phyloP scores from a whole-genome alignment of 2,329 filamentous ascomycete species.

The Aspergillus japonicus region DNA sequence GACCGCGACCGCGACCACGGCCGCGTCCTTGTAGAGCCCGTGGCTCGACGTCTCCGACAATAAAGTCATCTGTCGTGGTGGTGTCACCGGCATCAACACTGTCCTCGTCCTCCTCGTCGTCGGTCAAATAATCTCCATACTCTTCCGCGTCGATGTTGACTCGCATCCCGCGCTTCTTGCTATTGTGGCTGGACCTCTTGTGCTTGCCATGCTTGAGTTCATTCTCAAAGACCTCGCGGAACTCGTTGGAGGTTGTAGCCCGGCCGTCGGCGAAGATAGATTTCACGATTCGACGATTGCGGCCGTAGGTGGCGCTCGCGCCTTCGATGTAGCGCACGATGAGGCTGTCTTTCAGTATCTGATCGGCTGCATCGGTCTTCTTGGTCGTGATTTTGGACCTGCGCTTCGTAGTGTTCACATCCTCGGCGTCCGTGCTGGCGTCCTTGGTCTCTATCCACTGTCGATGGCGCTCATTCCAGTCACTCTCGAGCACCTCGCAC shows the following conservation, averaged over 20 bases:
- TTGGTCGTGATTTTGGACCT: slow-evolving; percentile 3
- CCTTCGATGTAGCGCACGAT: slow-evolving; percentile 44
- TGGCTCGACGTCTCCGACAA: slow-evolving; percentile 14
- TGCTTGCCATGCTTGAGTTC: slow-evolving; percentile 40
- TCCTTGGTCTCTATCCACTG: slow-evolving; percentile 2
- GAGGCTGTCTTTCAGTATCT: slow-evolving; percentile 39
- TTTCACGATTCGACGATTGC: slow-evolving; percentile 44
- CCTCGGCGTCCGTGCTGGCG: neutral
- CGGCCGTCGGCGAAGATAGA: slow-evolving; percentile 50
- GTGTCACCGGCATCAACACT: slow-evolving; percentile 22
- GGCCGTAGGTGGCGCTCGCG: slow-evolving; percentile 30
- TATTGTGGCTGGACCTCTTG: slow-evolving; percentile 26
- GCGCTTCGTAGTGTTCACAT: neutral
- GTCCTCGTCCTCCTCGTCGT: slow-evolving; percentile 39
- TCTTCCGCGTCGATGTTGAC: slow-evolving; percentile 48
- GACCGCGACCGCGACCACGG: neutral
- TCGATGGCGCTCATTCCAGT: slow-evolving; percentile 41
- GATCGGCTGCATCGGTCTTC: slow-evolving; percentile 16
- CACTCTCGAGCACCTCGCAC: slow-evolving; percentile 45
- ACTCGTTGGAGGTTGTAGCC: slow-evolving; percentile 39
- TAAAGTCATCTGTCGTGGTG: slow-evolving; percentile 20
- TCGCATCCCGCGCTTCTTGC: slow-evolving; percentile 40
- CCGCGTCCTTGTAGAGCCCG: neutral
- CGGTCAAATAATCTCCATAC: slow-evolving; percentile 47
- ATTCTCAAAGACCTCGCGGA: slow-evolving; percentile 45